These are phyloP conservation scores for Symmetrospora coprosmae DNA, from an alignment of 768 basidiomycete genomes.

Conservation along the genomic window DNA sequence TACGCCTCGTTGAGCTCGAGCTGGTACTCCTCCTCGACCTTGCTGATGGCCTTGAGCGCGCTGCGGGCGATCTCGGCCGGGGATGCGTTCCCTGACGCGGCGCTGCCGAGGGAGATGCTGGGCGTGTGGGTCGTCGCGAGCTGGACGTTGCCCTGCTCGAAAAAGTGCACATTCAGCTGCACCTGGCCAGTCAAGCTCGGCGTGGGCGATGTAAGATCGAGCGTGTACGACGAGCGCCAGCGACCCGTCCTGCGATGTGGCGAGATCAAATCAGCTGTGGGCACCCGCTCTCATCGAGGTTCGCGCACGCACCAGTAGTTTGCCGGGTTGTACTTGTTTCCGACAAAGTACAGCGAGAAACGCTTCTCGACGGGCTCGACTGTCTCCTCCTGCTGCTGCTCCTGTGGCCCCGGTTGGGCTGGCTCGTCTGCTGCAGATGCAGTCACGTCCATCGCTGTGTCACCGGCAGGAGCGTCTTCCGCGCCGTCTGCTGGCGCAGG, in stretches of 20 bases:
- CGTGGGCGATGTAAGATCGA: constrained; percentile 52
- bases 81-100: constrained; percentile 43
- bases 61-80: constrained; percentile 50
- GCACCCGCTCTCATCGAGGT: not conserved
- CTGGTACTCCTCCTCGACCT: constrained; percentile 70
- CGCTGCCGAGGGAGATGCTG: constrained; percentile 43
- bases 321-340: constrained; percentile 83
- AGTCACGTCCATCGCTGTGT: constrained; percentile 13
- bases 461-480: not conserved
- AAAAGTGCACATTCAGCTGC: constrained; percentile 81
- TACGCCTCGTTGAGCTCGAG: constrained; percentile 65
- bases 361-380: constrained; percentile 31
- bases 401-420: not conserved
- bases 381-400: constrained; percentile 26
- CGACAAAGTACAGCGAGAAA: constrained; percentile 70
- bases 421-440: constrained; percentile 26
- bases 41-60: constrained; percentile 58
- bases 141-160: constrained; percentile 96
- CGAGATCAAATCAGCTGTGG: not conserved
- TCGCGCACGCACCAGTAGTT: constrained; percentile 65
- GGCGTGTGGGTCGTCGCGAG: constrained; percentile 59
- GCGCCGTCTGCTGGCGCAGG: constrained; percentile 2
- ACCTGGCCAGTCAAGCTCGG: constrained; percentile 52
- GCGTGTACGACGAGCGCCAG: constrained; percentile 75
- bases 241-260: constrained; percentile 60